Evolutionary conservation across 192 early-diverging fungal species (phyloP).

Genomic region (Backusella tuberculispora): DNA sequence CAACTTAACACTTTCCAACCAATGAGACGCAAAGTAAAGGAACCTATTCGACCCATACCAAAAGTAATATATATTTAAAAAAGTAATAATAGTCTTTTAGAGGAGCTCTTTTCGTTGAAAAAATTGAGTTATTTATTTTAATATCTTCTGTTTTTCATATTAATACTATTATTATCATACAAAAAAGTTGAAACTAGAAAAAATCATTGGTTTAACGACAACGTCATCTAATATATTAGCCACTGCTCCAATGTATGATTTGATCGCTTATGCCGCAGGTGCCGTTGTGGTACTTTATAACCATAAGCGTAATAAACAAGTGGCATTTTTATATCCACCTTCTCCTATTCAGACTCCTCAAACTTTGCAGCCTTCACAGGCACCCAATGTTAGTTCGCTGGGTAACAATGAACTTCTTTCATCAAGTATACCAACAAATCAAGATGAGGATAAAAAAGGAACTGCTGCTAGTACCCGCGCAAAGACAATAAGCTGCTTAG

Average conservation of each 20-base stretch:
- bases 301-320: conserved; percentile 67
- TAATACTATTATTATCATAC: background rate
- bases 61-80: conserved; percentile 24
- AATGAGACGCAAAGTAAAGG: conserved; percentile 36
- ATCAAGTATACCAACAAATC: background rate
- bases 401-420: background rate
- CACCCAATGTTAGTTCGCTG: conserved; percentile 16
- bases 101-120: conserved; percentile 6
- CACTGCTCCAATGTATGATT: conserved; percentile 51
- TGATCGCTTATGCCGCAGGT: conserved; percentile 80
- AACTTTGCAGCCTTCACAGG: background rate
- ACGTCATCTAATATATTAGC: conserved; percentile 55
- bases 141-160: background rate
- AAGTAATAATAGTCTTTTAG: conserved; percentile 15
- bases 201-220: conserved; percentile 68
- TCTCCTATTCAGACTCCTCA: conserved; percentile 16
- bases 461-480: conserved; percentile 46
- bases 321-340: conserved; percentile 56
- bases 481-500: conserved; percentile 74
- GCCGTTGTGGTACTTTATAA: conserved; percentile 77
- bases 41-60: conserved; percentile 19
- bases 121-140: background rate
- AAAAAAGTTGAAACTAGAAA: conserved; percentile 62
- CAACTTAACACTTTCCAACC: conserved; percentile 13
- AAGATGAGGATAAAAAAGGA: conserved; percentile 29